These are phyloP conservation scores for Gossypium herbaceum DNA, from an alignment of 345 rosid genomes.

Conservation along the genomic window DNA sequence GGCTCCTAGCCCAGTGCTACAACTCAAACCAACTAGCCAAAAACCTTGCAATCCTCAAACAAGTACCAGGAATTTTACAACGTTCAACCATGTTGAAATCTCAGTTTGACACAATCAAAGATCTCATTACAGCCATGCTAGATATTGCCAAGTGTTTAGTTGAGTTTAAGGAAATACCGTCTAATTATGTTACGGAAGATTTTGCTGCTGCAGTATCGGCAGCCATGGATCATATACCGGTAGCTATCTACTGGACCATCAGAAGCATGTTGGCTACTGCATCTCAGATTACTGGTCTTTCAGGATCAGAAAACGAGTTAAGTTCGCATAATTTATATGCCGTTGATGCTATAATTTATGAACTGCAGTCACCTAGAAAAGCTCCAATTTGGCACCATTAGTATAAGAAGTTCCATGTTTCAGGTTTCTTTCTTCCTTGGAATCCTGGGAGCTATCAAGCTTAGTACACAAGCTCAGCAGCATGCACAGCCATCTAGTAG, in stretches of 20 bases:
- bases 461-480: slow-evolving; percentile 51
- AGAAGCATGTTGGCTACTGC: slow-evolving; percentile 64
- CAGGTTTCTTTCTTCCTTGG: slow-evolving; percentile 53
- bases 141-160: slow-evolving; percentile 56
- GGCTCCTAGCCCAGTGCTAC: slow-evolving; percentile 67
- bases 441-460: slow-evolving; percentile 67
- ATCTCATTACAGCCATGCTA: slow-evolving; percentile 56
- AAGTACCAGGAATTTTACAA: slow-evolving; percentile 56
- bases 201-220: slow-evolving; percentile 27
- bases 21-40: slow-evolving; percentile 70
- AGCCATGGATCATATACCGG: slow-evolving; percentile 48
- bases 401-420: not conserved
- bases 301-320: slow-evolving; percentile 57
- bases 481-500: slow-evolving; percentile 37
- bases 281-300: slow-evolving; percentile 51
- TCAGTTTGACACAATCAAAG: slow-evolving; percentile 46
- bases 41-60: slow-evolving; percentile 73
- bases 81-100: slow-evolving; percentile 40
- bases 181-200: slow-evolving; percentile 46
- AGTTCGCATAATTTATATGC: not conserved
- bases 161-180: slow-evolving; percentile 55
- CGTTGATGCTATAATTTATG: slow-evolving; percentile 12
- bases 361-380: not conserved
- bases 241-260: slow-evolving; percentile 80
- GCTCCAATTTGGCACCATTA: not conserved